These are phyloP conservation scores for Neotropicomus parvogracilis DNA, from an alignment of 1,284 basidiomycete species.

Conservation along the genomic window DNA sequence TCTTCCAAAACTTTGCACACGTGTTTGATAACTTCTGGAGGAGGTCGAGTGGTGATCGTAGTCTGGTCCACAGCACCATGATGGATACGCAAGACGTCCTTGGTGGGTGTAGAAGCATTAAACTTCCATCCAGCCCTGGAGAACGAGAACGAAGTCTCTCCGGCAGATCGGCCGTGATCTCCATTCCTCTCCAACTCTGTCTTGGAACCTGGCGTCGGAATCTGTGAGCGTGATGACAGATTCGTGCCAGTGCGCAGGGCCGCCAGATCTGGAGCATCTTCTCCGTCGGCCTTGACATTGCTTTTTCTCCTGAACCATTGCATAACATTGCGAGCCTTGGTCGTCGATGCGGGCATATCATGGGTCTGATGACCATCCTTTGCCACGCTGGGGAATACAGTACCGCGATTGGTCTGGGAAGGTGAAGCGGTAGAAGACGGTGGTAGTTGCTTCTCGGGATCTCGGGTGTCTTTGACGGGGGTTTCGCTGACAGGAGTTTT, in stretches of 20 bases:
- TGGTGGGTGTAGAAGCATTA: constrained; percentile 33
- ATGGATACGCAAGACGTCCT: constrained; percentile 75
- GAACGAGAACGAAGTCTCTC: constrained; percentile 33
- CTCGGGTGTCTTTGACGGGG: constrained; percentile 33
- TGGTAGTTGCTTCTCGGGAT: constrained; percentile 34
- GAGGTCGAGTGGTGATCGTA: constrained; percentile 82
- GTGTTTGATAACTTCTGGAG: constrained; percentile 85
- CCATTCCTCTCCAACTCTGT: constrained; percentile 23
- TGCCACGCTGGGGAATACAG: constrained; percentile 27
- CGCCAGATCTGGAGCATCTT: constrained; percentile 27
- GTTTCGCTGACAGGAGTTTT: constrained; percentile 37
- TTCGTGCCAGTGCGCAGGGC: constrained; percentile 20
- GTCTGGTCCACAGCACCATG: constrained; percentile 92
- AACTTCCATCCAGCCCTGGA: constrained; percentile 34
- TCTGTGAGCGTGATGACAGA: constrained; percentile 29
- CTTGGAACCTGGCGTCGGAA: constrained; percentile 30
- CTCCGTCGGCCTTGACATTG: constrained; percentile 48
- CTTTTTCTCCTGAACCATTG: constrained; percentile 76
- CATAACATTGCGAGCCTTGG: constrained; percentile 76
- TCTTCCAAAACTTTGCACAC: constrained; percentile 74
- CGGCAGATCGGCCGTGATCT: constrained; percentile 31
- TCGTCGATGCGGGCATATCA: constrained; percentile 61
- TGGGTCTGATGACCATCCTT: constrained; percentile 29
- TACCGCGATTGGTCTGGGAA: constrained; percentile 22
- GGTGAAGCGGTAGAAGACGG: constrained; percentile 30